Evolutionary conservation across 257 asterid species (phyloP).

Genomic region (Solanum corneliomulleri): DNA sequence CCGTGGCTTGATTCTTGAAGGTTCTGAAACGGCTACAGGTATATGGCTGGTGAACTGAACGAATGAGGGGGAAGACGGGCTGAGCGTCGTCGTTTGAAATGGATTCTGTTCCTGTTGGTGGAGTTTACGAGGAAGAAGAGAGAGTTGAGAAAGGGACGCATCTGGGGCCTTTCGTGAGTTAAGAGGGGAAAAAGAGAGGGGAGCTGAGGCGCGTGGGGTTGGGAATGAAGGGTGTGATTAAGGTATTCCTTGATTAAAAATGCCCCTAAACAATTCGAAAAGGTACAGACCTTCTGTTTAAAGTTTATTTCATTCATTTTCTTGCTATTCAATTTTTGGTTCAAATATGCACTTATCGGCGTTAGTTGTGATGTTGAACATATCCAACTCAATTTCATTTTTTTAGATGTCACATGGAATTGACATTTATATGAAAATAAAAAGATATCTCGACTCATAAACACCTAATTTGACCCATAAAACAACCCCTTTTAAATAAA

Average conservation of each 20-base stretch:
- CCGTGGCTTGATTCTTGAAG: background rate
- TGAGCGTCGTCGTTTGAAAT: background rate
- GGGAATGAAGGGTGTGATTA: background rate
- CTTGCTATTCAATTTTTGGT: no score
- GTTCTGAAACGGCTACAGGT: background rate
- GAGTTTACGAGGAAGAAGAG: background rate
- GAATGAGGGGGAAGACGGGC: background rate
- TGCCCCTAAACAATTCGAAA: no score
- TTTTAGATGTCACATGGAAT: no score
- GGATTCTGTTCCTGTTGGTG: background rate
- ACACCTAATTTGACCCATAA: no score
- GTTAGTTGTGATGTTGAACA: no score
- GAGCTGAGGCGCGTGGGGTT: background rate
- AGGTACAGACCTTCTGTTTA: rapidly evolving
- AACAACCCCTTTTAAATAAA: no score
- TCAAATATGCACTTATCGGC: no score
- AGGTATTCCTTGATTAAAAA: background rate
- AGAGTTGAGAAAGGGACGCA: background rate
- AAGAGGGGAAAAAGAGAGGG: background rate
- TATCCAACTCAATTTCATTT: no score
- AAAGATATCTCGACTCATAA: no score
- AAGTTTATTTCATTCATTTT: no score
- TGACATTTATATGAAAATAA: no score
- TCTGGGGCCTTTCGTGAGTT: background rate
- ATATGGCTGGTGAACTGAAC: background rate